phyloP scores from a whole-genome alignment of 2,329 filamentous ascomycete genomes.

The Exutisphaerella laricina region DNA sequence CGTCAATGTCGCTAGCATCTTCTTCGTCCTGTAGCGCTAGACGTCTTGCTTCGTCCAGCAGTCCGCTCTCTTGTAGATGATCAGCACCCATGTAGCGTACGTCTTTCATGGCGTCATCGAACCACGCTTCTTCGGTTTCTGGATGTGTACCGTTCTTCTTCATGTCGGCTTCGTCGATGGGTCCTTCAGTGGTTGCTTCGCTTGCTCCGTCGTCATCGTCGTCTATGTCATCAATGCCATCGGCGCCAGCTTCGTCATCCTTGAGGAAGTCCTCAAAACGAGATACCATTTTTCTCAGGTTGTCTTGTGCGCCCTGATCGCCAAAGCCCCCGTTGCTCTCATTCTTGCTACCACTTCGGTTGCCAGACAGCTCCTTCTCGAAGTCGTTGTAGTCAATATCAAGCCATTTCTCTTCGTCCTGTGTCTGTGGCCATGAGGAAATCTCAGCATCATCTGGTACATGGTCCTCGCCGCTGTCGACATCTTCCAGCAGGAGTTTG shows the following conservation, averaged over 20 bases:
- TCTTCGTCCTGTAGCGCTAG: slow-evolving; percentile 39
- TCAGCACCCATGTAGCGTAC: slow-evolving; percentile 68
- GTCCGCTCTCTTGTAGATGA: slow-evolving; percentile 30
- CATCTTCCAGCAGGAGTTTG: slow-evolving; percentile 66
- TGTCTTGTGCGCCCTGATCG: slow-evolving; percentile 61
- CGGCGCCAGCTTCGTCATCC: slow-evolving; percentile 72
- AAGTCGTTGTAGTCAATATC: slow-evolving; percentile 89
- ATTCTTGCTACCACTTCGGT: slow-evolving; percentile 9
- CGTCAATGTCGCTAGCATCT: slow-evolving; percentile 39
- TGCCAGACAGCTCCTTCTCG: slow-evolving; percentile 66
- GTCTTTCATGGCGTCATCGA: slow-evolving; percentile 81
- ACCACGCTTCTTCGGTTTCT: slow-evolving; percentile 73
- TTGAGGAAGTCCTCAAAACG: slow-evolving; percentile 91
- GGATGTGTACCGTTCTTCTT: slow-evolving; percentile 61
- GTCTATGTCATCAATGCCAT: slow-evolving; percentile 65
- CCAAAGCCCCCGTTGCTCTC: slow-evolving; percentile 45
- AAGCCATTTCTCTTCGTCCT: slow-evolving; percentile 86
- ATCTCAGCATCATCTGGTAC: slow-evolving; percentile 75
- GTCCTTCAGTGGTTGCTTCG: slow-evolving; percentile 34
- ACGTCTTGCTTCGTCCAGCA: slow-evolving; percentile 33
- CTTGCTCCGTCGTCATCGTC: slow-evolving; percentile 60
- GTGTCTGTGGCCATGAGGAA: slow-evolving; percentile 58
- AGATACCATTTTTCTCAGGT: slow-evolving; percentile 84
- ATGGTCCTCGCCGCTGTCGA: slow-evolving; percentile 63
- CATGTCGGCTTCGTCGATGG: slow-evolving; percentile 49